Base-by-base conservation (phyloP, 345 rosid species). In the Populus simonii region DNA sequence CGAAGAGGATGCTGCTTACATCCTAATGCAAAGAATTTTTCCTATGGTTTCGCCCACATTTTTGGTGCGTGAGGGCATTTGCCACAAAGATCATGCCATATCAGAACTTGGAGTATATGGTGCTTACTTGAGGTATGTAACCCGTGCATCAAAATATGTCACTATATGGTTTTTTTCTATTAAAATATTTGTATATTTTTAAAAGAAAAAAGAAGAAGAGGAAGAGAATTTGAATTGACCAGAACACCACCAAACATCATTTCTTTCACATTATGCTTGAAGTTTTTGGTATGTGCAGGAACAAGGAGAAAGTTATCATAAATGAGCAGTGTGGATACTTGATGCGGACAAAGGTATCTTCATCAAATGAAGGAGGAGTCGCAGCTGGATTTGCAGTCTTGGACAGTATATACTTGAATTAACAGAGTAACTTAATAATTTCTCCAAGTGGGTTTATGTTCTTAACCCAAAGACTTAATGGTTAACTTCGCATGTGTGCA, bases 331-430 rank as follows among this genome's bases (percentile, higher is more conserved):
- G 92, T 45, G 98, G 99, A 77, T 94, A 94, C 78, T 85, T 96
- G 85, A 86, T 92, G 98, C 85, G 97, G 68, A 94, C 98, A 8
- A 96, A 92, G 83, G 85, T 88, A 15, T 86, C 97, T 8, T 92
- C 99, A 18, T 91, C 98, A 63, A 83, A 92, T 75, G 99, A 96
- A 94, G 99, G 98, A 16, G 99, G 99, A 31, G 98, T 96, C 25
- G 97, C 90, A 0, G 93, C 98, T 74, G 99, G 99, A 82, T 94
- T 86, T 78, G 97, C 96, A 6, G 99, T 94, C 57, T 74, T 96
- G 87, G 98, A 96, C 79, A 94, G 99, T 79, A 74, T 94, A 76
- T 94, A 94, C 79, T 82, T 96, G 85, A 94, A 83, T 38, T 90
- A 85, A 91, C 61, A 76, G 79, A 41, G 78, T 13, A 65, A 22